phyloP scores from a whole-genome alignment of 306 rosid genomes.

The Quercus aquifolioides region DNA sequence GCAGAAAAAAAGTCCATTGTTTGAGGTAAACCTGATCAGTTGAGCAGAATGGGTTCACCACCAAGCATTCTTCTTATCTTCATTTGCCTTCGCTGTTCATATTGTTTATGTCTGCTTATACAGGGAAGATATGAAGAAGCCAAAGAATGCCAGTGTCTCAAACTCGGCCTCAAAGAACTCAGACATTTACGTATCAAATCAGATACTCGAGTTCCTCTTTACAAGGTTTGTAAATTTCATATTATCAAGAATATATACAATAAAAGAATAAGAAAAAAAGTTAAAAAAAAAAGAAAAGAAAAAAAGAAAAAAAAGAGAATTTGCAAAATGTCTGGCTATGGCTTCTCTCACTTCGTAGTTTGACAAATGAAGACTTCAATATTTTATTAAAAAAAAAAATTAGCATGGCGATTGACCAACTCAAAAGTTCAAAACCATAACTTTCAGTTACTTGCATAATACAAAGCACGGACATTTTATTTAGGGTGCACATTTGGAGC shows the following conservation, averaged over 20 bases:
- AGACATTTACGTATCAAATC: not conserved
- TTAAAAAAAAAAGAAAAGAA: too few relatives aligned
- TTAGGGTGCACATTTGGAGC: too few relatives aligned
- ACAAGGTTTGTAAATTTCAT: constrained; percentile 14
- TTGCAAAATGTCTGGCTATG: not conserved
- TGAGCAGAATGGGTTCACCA: too few relatives aligned
- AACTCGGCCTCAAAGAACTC: too few relatives aligned
- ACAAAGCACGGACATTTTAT: fast-evolving
- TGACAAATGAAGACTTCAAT: not conserved
- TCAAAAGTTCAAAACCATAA: not conserved
- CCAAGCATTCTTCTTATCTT: too few relatives aligned
- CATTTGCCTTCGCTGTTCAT: not conserved
- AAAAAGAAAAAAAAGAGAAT: not conserved
- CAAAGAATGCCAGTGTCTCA: not conserved
- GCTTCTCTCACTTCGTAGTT: too few relatives aligned
- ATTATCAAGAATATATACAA: too few relatives aligned
- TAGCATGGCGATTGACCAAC: not conserved
- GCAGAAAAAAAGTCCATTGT: too few relatives aligned
- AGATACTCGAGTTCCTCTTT: constrained; percentile 22
- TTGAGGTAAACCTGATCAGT: too few relatives aligned
- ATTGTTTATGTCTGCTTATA: not conserved
- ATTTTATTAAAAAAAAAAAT: not conserved
- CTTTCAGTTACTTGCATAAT: too few relatives aligned
- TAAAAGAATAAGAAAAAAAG: not conserved
- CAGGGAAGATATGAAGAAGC: constrained; percentile 29